Conservation (phyloP, 495 filamentous ascomycete genomes). For the Penicillium paradoxum region DNA sequence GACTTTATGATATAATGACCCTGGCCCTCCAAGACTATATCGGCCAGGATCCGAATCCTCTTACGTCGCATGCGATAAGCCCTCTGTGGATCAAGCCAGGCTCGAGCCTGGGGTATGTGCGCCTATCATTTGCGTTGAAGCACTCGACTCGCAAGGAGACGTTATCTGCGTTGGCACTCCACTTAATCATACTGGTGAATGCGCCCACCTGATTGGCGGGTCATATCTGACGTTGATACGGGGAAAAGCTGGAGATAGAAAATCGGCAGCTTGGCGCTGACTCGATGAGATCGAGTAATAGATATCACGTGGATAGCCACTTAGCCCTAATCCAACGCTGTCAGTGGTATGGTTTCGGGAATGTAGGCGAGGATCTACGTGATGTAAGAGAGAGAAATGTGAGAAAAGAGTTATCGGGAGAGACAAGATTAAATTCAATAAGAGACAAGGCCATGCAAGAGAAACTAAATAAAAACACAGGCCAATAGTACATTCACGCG, state of each 20-base stretch:
- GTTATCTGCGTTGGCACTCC: slow-evolving; percentile 10
- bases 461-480: too few species aligned
- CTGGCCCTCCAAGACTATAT: neutral
- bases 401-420: too few species aligned
- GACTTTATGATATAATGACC: neutral
- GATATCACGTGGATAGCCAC: neutral
- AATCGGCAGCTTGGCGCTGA: slow-evolving; percentile 20
- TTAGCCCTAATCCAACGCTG: too few species aligned
- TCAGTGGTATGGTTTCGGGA: too few species aligned
- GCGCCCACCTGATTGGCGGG: slow-evolving; percentile 9
- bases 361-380: too few species aligned
- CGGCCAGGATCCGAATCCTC: neutral
- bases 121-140: slow-evolving; percentile 16
- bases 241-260: slow-evolving; percentile 12
- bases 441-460: too few species aligned
- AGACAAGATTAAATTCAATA: too few species aligned
- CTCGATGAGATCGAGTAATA: slow-evolving; percentile 45
- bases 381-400: too few species aligned
- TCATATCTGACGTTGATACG: slow-evolving; percentile 19
- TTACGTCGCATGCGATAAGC: neutral
- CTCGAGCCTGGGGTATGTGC: neutral
- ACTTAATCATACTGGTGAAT: too few species aligned
- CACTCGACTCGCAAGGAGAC: slow-evolving; percentile 5
- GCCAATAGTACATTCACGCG: too few species aligned
- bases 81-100: neutral